These are phyloP conservation scores for Russula compacta DNA, from an alignment of 768 basidiomycete species.

Conservation along the genomic window DNA sequence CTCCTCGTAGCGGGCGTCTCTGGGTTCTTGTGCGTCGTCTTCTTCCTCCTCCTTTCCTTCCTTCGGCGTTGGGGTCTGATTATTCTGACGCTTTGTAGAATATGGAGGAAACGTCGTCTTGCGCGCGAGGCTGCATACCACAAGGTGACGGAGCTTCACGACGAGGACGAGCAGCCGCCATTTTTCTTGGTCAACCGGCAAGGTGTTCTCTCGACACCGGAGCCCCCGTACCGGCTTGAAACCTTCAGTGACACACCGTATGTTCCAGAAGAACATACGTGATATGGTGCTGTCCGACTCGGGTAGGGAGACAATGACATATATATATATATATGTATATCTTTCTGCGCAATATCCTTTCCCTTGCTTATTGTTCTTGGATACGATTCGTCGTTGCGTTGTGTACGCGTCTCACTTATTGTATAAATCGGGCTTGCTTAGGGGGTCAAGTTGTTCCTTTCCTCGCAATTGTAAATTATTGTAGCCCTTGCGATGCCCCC, in stretches of 20 bases:
- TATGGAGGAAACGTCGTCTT: constrained; percentile 14
- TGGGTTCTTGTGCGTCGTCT: constrained; percentile 30
- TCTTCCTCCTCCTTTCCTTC: background rate
- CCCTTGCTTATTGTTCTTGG: too few species aligned
- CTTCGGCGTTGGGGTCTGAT: background rate
- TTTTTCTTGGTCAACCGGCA: background rate
- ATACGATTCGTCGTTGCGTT: background rate
- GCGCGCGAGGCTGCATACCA: background rate
- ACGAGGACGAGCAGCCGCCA: background rate
- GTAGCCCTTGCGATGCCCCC: too few species aligned
- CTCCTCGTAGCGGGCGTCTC: constrained; percentile 32
- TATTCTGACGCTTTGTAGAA: background rate
- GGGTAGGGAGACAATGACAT: background rate
- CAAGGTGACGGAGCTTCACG: background rate
- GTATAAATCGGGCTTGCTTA: background rate
- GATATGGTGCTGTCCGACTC: too few species aligned
- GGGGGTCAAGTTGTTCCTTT: too few species aligned
- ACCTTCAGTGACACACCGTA: background rate
- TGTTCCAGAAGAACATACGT: background rate
- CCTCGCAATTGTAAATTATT: too few species aligned
- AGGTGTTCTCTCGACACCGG: background rate
- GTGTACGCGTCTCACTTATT: background rate
- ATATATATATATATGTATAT: background rate
- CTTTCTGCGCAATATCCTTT: background rate
- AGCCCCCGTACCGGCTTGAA: background rate